Percentiles rank a stretch among this genome's conserved stretches.
phyloP scores from a whole-genome alignment of 108 stramenopile species.

The Fistulifera solaris region DNA sequence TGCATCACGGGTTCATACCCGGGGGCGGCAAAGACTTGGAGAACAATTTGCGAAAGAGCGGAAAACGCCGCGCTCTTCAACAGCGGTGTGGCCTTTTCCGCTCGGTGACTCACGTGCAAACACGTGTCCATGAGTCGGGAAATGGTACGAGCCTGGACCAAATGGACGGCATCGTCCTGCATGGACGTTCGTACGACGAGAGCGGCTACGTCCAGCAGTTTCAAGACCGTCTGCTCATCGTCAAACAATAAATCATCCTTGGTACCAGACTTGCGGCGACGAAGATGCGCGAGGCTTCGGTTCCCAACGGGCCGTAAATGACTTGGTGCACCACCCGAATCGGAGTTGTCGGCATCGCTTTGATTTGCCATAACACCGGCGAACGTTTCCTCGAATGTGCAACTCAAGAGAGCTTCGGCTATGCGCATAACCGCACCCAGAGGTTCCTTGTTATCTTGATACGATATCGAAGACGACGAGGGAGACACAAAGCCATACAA shows the following conservation, averaged over 20 bases:
- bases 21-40: slow-evolving; percentile 52
- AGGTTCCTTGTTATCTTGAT: slow-evolving; percentile 16
- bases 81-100: slow-evolving; percentile 37
- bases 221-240: slow-evolving; percentile 69
- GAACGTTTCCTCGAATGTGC: slow-evolving; percentile 58
- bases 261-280: not conserved
- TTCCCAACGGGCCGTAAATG: not conserved
- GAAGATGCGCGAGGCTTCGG: not conserved
- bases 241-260: slow-evolving; percentile 5
- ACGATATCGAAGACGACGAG: slow-evolving; percentile 7
- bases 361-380: not conserved
- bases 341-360: not conserved
- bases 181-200: slow-evolving; percentile 55
- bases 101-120: slow-evolving; percentile 56
- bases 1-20: slow-evolving; percentile 9
- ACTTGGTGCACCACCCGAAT: not conserved
- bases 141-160: slow-evolving; percentile 25
- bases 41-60: slow-evolving; percentile 62
- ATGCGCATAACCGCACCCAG: slow-evolving; percentile 37
- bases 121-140: slow-evolving; percentile 67
- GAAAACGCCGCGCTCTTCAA: slow-evolving; percentile 69
- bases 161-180: not conserved
- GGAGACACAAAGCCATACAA: slow-evolving; percentile 59
- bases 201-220: slow-evolving; percentile 60
- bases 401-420: slow-evolving; percentile 48